Percentiles rank a stretch among this genome's conserved stretches.
Conservation (phyloP, 2,329 filamentous ascomycete species). For the Rhynchosporium agropyri region DNA sequence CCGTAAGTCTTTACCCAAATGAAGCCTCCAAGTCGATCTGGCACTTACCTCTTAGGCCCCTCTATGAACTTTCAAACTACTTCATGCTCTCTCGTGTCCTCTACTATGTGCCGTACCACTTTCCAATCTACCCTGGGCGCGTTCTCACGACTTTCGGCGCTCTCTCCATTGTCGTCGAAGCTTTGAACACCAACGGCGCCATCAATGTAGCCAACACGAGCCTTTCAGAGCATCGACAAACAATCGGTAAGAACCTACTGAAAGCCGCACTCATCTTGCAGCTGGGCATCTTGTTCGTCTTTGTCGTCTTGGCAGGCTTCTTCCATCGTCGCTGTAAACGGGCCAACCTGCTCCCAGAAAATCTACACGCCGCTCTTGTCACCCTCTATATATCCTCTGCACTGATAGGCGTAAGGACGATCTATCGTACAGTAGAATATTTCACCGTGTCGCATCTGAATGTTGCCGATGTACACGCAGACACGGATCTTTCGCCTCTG, state of each 20-base stretch:
- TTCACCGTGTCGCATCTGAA: slow-evolving; percentile 52
- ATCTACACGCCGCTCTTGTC: slow-evolving; percentile 44
- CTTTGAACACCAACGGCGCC: slow-evolving; percentile 53
- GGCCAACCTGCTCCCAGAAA: slow-evolving; percentile 39
- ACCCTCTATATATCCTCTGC: slow-evolving; percentile 55
- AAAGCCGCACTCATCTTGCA: slow-evolving; percentile 58
- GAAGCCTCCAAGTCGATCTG: slow-evolving; percentile 25
- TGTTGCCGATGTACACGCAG: slow-evolving; percentile 42
- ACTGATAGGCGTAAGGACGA: slow-evolving; percentile 56
- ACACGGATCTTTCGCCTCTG: slow-evolving; percentile 47
- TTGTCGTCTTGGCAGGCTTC: slow-evolving; percentile 50
- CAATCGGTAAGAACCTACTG: slow-evolving; percentile 50
- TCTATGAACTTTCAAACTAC: slow-evolving; percentile 64
- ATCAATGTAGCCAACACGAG: slow-evolving; percentile 51
- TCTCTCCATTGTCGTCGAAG: slow-evolving; percentile 52
- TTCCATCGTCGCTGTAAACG: slow-evolving; percentile 53
- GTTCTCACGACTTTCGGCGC: slow-evolving; percentile 52
- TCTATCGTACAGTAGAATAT: slow-evolving; percentile 63
- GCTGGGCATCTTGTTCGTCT: slow-evolving; percentile 53
- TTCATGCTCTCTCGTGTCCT: slow-evolving; percentile 61
- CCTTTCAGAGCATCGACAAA: slow-evolving; percentile 45
- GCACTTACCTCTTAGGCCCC: slow-evolving; percentile 47
- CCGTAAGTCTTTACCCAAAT: slow-evolving; percentile 30
- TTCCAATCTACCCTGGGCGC: slow-evolving; percentile 52
- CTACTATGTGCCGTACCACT: slow-evolving; percentile 62